phyloP scores from a whole-genome alignment of 495 filamentous ascomycete genomes.

The Lasiosphaeriaceae sp. region DNA sequence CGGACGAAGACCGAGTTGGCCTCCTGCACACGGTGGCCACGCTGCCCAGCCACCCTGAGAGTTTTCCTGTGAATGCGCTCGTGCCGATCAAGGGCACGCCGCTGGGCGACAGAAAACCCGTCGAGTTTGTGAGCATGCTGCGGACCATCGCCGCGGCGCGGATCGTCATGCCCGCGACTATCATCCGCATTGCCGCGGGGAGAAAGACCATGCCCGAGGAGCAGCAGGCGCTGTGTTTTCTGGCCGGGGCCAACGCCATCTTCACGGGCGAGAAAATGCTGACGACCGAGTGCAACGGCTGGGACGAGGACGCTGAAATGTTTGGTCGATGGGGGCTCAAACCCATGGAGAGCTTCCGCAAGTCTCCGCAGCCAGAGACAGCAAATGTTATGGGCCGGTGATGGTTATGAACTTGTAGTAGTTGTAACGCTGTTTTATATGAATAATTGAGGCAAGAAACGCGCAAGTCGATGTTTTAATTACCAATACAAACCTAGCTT shows the following conservation, averaged over 20 bases:
- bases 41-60: constrained; percentile 73
- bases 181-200: constrained; percentile 77
- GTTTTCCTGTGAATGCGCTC: constrained; percentile 79
- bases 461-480: too few species aligned
- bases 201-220: constrained; percentile 73
- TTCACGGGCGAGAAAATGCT: constrained; percentile 93
- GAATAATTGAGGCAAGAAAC: too few species aligned
- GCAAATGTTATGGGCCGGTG: not conserved
- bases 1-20: constrained; percentile 67
- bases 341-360: constrained; percentile 48
- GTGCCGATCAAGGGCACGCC: constrained; percentile 85
- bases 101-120: constrained; percentile 63
- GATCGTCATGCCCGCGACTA: constrained; percentile 72
- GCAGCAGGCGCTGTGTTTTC: constrained; percentile 79
- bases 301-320: constrained; percentile 78
- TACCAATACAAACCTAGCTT: too few species aligned
- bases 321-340: constrained; percentile 73
- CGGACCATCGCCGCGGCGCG: constrained; percentile 77
- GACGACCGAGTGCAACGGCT: constrained; percentile 82
- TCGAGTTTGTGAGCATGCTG: constrained; percentile 66
- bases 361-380: constrained; percentile 19
- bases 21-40: constrained; percentile 73
- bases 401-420: not conserved
- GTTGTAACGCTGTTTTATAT: not conserved
- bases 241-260: constrained; percentile 81